Percentiles rank a stretch among this genome's conserved stretches.
Evolutionary conservation across 148 eudicot genomes (phyloP).

Genomic region (Chenopodium formosanum): DNA sequence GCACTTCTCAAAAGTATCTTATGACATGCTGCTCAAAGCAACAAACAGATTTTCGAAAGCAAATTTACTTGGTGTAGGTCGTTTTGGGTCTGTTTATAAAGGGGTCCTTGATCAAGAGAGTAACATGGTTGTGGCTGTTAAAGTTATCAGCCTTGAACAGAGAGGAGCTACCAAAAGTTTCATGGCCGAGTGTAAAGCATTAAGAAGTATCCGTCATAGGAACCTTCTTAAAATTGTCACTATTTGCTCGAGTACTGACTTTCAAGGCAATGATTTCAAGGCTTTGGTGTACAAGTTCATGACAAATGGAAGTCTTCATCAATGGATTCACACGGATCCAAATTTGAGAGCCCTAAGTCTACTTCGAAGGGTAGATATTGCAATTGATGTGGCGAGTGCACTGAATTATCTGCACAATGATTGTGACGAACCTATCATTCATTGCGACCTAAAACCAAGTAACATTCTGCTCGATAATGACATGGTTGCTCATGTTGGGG

Average conservation of each 20-base stretch:
- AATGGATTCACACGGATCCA: constrained; percentile 20
- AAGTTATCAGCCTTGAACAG: constrained; percentile 25
- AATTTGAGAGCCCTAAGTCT: constrained; percentile 9
- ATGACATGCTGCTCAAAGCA: constrained; percentile 23
- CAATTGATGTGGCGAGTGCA: constrained; percentile 26
- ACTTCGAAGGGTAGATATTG: constrained; percentile 25
- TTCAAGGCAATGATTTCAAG: constrained; percentile 16
- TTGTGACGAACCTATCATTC: constrained; percentile 24
- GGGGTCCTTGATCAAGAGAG: constrained; percentile 5
- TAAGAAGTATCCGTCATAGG: constrained; percentile 30
- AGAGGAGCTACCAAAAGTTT: constrained; percentile 32
- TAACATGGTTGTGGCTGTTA: constrained; percentile 11
- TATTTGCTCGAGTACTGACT: constrained; percentile 24
- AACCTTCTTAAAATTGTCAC: constrained; percentile 29
- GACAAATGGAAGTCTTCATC: constrained; percentile 29
- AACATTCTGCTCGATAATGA: constrained; percentile 25
- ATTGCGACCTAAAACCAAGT: constrained; percentile 34
- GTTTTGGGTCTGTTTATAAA: constrained; percentile 16
- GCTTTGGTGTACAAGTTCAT: constrained; percentile 35
- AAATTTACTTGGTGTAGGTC: constrained; percentile 21
- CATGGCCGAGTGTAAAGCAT: constrained; percentile 32
- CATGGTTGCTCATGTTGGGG: constrained; percentile 26
- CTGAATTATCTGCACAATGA: constrained; percentile 28
- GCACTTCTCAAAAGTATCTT: constrained; percentile 20
- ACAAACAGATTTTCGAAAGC: constrained; percentile 20